These are phyloP conservation scores for Karstenula rhodostoma DNA, from an alignment of 2,329 filamentous ascomycete species.

Conservation along the genomic window DNA sequence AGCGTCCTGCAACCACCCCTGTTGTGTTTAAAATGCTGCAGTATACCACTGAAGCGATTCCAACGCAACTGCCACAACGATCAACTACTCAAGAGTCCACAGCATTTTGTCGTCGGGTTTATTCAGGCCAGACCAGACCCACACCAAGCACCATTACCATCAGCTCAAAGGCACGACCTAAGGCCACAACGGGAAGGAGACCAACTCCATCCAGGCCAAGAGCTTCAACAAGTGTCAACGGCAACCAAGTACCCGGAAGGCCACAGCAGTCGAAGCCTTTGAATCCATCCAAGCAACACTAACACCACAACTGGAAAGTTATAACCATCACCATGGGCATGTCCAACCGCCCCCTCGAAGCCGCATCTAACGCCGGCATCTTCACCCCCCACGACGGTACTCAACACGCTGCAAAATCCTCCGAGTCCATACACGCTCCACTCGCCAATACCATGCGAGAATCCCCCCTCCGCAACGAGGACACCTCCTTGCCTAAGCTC, in stretches of 20 bases:
- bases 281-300: neutral
- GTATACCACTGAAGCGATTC: too few species aligned
- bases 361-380: neutral
- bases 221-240: too few species aligned
- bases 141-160: too few species aligned
- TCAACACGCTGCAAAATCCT: neutral
- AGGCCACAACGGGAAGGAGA: too few species aligned
- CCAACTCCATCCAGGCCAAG: too few species aligned
- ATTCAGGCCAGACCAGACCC: neutral
- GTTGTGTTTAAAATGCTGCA: too few species aligned
- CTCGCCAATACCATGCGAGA: neutral
- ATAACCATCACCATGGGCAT: neutral
- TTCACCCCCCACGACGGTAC: neutral
- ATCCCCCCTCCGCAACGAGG: neutral
- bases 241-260: too few species aligned
- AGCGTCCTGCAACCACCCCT: too few species aligned
- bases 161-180: too few species aligned
- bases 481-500: neutral
- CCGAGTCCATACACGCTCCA: neutral
- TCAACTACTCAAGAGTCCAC: neutral
- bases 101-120: neutral
- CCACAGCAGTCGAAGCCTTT: too few species aligned
- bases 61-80: too few species aligned
- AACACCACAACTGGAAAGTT: neutral
- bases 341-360: neutral